Percentiles rank a stretch among this genome's conserved stretches.
phyloP scores from a whole-genome alignment of 176 grass and related monocot genomes.

The Zizania latifolia region DNA sequence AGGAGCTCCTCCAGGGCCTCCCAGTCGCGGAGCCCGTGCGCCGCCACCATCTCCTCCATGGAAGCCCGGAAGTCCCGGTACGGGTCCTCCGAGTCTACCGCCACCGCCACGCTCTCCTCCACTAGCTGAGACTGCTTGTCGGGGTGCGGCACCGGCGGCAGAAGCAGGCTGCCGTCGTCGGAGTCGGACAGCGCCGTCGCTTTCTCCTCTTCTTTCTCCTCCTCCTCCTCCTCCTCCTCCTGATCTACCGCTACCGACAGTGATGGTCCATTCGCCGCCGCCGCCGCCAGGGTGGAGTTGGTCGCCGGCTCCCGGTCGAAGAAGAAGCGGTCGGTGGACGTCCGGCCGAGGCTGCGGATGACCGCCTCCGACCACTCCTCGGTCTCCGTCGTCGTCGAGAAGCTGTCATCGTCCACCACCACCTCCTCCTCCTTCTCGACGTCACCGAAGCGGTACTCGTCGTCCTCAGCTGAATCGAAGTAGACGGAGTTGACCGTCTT shows the following conservation, averaged over 20 bases:
- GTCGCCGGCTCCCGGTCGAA: constrained; percentile 44
- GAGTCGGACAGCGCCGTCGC: background rate
- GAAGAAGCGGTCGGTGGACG: constrained; percentile 53
- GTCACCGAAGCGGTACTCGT: background rate
- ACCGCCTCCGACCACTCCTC: constrained; percentile 44
- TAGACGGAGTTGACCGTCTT: constrained; percentile 57
- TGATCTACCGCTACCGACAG: no score
- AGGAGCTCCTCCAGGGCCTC: constrained; percentile 59
- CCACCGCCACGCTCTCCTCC: constrained; percentile 55
- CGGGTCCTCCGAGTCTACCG: constrained; percentile 68
- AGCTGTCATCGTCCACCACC: constrained; percentile 7
- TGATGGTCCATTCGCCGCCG: no score
- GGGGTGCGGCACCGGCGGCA: background rate
- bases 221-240: background rate
- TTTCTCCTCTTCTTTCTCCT: background rate
- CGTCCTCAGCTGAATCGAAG: constrained; percentile 23
- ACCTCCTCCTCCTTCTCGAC: background rate
- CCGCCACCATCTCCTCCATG: constrained; percentile 94
- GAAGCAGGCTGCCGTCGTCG: background rate
- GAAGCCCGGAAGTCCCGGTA: constrained; percentile 74
- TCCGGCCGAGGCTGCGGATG: constrained; percentile 35
- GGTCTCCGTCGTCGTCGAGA: constrained; percentile 18
- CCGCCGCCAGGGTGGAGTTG: constrained; percentile 30
- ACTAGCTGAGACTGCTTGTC: background rate
- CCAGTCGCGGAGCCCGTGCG: constrained; percentile 65